phyloP scores from a whole-genome alignment of 2,329 filamentous ascomycete species.

The Ophiosphaerella narmari region DNA sequence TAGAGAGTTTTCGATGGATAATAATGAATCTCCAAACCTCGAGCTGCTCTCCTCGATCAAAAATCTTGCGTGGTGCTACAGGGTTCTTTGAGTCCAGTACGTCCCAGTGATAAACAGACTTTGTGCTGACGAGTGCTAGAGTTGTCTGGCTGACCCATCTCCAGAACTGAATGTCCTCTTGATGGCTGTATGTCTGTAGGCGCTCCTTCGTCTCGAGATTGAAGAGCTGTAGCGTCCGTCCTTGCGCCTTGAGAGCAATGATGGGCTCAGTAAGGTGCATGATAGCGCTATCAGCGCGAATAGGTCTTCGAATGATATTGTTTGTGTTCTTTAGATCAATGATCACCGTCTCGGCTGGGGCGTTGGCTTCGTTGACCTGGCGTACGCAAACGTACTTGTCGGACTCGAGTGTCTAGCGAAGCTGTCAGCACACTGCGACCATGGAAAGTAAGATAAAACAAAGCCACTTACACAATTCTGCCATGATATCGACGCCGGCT shows the following conservation, averaged over 20 bases:
- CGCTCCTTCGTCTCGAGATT: constrained; percentile 91
- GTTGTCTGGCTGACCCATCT: constrained; percentile 95
- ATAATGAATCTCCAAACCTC: constrained; percentile 61
- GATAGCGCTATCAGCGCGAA: constrained; percentile 99
- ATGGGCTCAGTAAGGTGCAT: constrained; percentile 98
- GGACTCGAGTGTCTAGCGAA: constrained; percentile 86
- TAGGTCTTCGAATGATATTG: constrained; percentile 90
- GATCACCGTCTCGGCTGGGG: constrained; percentile 93
- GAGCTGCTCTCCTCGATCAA: constrained; percentile 91
- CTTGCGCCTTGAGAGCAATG: constrained; percentile 94
- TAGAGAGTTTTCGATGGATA: constrained; percentile 1
- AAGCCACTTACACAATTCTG: constrained; percentile 74
- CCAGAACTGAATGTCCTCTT: constrained; percentile 98
- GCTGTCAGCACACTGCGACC: constrained; percentile 22
- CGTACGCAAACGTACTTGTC: constrained; percentile 95
- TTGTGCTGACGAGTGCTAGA: constrained; percentile 88
- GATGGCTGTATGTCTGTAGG: constrained; percentile 95
- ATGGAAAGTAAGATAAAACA: neutral
- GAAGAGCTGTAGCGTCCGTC: constrained; percentile 95
- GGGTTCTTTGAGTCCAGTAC: constrained; percentile 84
- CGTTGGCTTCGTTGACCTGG: constrained; percentile 84
- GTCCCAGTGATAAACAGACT: constrained; percentile 95
- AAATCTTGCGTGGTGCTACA: constrained; percentile 79
- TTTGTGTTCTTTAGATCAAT: constrained; percentile 97
- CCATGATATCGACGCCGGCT: constrained; percentile 79